A percentile compares a stretch with the other conserved stretches of the same genome.
These are phyloP conservation scores for Lathyrus sativus DNA, from an alignment of 306 rosid species.

Conservation along the genomic window DNA sequence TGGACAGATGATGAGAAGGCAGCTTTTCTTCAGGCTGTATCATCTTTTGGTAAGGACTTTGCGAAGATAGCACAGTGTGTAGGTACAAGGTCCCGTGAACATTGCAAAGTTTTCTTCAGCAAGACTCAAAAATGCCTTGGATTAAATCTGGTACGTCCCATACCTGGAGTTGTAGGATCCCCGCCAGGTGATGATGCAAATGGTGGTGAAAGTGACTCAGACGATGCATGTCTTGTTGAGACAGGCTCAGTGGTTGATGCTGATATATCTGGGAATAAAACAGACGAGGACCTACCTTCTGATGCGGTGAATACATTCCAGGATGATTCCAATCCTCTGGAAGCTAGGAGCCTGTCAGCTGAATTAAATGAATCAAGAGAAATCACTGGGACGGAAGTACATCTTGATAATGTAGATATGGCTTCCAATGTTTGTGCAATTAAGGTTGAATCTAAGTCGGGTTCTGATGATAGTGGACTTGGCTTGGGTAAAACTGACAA, in stretches of 20 bases:
- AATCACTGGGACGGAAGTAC: constrained; percentile 38
- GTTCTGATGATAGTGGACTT: constrained; percentile 42
- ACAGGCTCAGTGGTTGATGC: constrained; percentile 53
- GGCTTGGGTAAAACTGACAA: constrained; percentile 37
- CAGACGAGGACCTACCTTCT: constrained; percentile 54
- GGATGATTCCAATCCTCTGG: constrained; percentile 54
- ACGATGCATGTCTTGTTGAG: constrained; percentile 68
- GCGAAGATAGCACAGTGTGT: constrained; percentile 64
- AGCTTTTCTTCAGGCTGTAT: constrained; percentile 78
- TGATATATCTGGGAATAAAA: constrained; percentile 59
- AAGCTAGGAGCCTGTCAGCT: constrained; percentile 45
- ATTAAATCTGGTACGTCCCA: constrained; percentile 61
- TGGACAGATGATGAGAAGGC: constrained; percentile 95
- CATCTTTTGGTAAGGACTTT: constrained; percentile 82
- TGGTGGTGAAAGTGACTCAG: constrained; percentile 80
- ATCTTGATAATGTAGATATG: constrained; percentile 39
- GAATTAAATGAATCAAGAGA: constrained; percentile 44
- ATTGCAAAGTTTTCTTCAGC: constrained; percentile 92
- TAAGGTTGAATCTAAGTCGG: constrained; percentile 42
- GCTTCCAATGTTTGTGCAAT: constrained; percentile 46
- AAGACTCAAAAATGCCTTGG: constrained; percentile 92
- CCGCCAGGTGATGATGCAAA: constrained; percentile 58
- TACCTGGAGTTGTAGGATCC: constrained; percentile 51
- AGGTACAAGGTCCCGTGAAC: constrained; percentile 74
- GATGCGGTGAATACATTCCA: constrained; percentile 42